Evolutionary conservation across 108 stramenopile species (phyloP).

Genomic region (Stephanodiscus minutulus): DNA sequence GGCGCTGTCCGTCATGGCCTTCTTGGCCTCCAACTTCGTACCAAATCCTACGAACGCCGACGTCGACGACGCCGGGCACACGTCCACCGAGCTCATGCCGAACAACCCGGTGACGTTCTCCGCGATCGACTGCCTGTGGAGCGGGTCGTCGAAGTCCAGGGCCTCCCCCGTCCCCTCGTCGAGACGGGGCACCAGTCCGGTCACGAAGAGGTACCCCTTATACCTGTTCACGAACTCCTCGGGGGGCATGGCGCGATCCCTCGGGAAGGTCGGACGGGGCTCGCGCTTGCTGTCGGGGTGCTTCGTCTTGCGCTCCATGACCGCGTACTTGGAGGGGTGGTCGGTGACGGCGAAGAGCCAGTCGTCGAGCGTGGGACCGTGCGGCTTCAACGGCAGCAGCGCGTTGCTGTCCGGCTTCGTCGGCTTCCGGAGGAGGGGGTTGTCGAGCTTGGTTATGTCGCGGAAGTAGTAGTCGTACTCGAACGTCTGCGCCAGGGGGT

Average conservation of each 20-base stretch:
- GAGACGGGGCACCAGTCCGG: conserved; percentile 67
- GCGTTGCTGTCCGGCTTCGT: conserved; percentile 30
- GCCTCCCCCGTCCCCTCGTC: conserved; percentile 48
- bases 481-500: conserved; percentile 27
- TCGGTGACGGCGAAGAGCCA: conserved; percentile 66
- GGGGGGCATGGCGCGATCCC: conserved; percentile 52
- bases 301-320: conserved; percentile 42
- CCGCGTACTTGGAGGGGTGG: conserved; percentile 72
- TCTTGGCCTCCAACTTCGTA: conserved; percentile 47
- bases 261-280: conserved; percentile 62
- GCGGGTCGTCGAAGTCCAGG: conserved; percentile 61
- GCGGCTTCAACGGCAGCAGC: conserved; percentile 35
- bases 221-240: conserved; percentile 65
- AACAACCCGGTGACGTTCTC: conserved; percentile 63
- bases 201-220: conserved; percentile 72
- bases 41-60: conserved; percentile 81
- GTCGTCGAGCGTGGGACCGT: conserved; percentile 58
- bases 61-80: conserved; percentile 66
- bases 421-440: conserved; percentile 22
- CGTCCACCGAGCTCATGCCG: conserved; percentile 56
- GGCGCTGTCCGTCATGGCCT: conserved; percentile 43
- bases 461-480: conserved; percentile 51
- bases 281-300: conserved; percentile 74
- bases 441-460: conserved; percentile 40
- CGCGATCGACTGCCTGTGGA: conserved; percentile 63